Conservation (phyloP, 306 rosid genomes). For the Begonia fuchsioides region DNA sequence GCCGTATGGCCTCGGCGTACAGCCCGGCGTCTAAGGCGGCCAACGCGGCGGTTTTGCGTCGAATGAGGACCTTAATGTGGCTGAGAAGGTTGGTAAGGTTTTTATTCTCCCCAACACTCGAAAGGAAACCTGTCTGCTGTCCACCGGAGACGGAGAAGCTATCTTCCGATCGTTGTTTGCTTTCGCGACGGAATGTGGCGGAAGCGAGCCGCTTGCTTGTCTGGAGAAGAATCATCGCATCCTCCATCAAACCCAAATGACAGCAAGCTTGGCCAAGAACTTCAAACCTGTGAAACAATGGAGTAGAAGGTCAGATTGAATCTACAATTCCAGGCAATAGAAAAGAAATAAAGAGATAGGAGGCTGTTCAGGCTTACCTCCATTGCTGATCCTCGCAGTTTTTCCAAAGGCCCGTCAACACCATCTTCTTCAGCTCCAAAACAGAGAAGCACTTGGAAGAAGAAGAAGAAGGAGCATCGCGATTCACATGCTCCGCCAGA, state of each 20-base stretch:
- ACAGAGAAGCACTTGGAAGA: constrained; percentile 76
- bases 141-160: constrained; percentile 36
- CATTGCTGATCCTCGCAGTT: constrained; percentile 66
- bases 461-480: constrained; percentile 26
- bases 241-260: constrained; percentile 86
- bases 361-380: constrained; percentile 32
- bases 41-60: constrained; percentile 71
- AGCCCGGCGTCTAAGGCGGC: constrained; percentile 83
- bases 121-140: constrained; percentile 8
- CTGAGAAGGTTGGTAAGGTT: constrained; percentile 39
- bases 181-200: constrained; percentile 82
- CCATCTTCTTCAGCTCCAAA: constrained; percentile 65
- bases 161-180: constrained; percentile 76
- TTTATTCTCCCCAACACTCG: constrained; percentile 36
- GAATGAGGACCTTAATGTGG: constrained; percentile 69
- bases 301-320: too few relatives aligned
- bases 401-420: constrained; percentile 66
- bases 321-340: background rate
- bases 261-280: constrained; percentile 80
- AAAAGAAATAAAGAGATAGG: background rate
- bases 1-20: constrained; percentile 81
- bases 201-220: constrained; percentile 80
- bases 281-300: constrained; percentile 33
- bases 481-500: constrained; percentile 61
- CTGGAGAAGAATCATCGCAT: constrained; percentile 91